These are phyloP conservation scores for Solanum dulcamara DNA, from an alignment of 257 asterid species.

Conservation along the genomic window DNA sequence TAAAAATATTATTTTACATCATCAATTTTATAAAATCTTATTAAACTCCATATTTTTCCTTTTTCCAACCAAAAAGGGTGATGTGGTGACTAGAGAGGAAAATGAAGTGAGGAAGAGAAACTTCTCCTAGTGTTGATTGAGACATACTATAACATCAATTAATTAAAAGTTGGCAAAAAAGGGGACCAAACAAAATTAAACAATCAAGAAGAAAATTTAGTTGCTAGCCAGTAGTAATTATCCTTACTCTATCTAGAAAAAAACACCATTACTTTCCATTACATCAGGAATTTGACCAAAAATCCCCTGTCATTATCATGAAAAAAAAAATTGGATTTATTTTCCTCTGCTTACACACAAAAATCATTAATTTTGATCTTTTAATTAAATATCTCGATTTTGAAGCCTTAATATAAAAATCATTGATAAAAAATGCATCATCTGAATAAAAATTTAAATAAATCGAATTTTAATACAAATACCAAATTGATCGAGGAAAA, in stretches of 20 bases:
- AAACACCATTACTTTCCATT: background rate
- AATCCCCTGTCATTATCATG: background rate
- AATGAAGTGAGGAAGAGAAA: background rate
- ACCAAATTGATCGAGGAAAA: background rate
- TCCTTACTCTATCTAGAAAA: background rate
- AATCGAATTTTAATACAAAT: rapidly evolving
- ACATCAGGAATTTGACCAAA: background rate
- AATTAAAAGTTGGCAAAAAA: background rate
- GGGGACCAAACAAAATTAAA: background rate
- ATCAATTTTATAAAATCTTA: background rate
- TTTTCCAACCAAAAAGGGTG: background rate
- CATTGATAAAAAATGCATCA: rapidly evolving
- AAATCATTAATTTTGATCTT: background rate
- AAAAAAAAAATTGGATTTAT: background rate
- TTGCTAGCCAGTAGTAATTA: background rate
- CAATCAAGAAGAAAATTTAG: background rate
- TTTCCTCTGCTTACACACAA: background rate
- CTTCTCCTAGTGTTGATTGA: background rate
- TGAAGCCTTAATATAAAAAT: rapidly evolving
- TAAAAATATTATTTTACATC: background rate
- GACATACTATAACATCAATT: background rate
- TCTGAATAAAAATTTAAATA: rapidly evolving
- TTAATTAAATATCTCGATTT: background rate
- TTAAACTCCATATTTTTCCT: background rate
- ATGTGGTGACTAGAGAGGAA: background rate